Percentiles rank a stretch among this genome's conserved stretches.
phyloP scores from a whole-genome alignment of 208 protist genomes.

The Lotmaria passim region DNA sequence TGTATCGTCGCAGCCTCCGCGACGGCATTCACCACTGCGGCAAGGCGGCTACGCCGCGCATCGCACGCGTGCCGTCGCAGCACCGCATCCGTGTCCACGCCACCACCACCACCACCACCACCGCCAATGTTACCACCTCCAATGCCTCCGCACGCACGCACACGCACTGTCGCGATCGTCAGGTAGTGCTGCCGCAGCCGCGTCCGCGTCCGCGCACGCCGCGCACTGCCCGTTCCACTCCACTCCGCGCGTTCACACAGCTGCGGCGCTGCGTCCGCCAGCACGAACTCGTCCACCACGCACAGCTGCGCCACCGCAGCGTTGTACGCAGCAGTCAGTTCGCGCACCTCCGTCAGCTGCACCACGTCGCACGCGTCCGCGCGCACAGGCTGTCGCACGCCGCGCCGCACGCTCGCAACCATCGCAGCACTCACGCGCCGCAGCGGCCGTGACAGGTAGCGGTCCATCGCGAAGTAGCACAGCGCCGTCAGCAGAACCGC shows the following conservation, averaged over 20 bases:
- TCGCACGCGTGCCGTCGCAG: constrained; percentile 1
- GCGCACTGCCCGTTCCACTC: background rate
- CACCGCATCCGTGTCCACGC: constrained; percentile 1
- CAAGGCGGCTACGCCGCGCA: constrained; percentile 3
- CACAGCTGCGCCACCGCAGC: constrained; percentile 23
- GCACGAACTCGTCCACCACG: constrained; percentile 31
- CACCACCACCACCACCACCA: background rate
- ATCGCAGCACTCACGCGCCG: constrained; percentile 11
- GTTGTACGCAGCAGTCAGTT: constrained; percentile 28
- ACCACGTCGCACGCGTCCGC: constrained; percentile 8
- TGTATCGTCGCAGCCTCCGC: constrained; percentile 11
- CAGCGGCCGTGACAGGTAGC: constrained; percentile 16
- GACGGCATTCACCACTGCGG: constrained; percentile 2
- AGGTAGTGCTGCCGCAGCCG: constrained; percentile 10
- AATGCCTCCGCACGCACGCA: constrained; percentile 12
- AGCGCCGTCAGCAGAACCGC: constrained; percentile 5
- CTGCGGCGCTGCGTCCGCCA: background rate
- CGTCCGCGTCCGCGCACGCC: too few relatives aligned
- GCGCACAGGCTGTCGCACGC: constrained; percentile 11
- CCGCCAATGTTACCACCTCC: too few relatives aligned
- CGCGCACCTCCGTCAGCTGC: constrained; percentile 15
- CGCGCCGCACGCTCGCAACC: constrained; percentile 7
- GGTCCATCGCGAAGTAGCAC: constrained; percentile 8
- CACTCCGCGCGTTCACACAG: too few relatives aligned
- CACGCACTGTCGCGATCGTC: constrained; percentile 12